Evolutionary conservation across 495 filamentous ascomycete genomes (phyloP).

Genomic region (Neurospora sublineolata): DNA sequence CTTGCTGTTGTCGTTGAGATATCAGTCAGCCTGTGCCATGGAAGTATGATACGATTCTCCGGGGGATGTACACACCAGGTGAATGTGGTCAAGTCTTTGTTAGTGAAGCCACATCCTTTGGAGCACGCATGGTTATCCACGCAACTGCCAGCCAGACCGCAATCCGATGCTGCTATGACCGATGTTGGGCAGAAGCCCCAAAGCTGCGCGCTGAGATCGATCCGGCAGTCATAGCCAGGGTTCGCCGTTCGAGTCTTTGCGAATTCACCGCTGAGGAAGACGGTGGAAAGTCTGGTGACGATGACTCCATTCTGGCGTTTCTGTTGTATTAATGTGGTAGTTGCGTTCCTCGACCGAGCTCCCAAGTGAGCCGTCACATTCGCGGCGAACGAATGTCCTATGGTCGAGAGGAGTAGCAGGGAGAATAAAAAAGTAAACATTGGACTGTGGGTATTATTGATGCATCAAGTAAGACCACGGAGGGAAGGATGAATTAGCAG

Average conservation of each 20-base stretch:
- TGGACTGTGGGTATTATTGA: not conserved
- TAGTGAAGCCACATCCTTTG: constrained; percentile 2
- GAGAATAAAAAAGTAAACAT: not conserved
- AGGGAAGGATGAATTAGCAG: not conserved
- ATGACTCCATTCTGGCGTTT: not conserved
- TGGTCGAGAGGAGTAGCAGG: not conserved
- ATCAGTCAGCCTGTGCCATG: not conserved
- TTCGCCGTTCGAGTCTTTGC: constrained; percentile 5
- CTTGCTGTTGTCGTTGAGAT: not conserved
- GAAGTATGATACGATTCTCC: not conserved
- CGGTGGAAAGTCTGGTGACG: constrained; percentile 5
- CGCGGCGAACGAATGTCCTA: not conserved
- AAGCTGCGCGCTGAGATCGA: constrained; percentile 6
- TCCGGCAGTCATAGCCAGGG: constrained; percentile 11
- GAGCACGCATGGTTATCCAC: constrained; percentile 11
- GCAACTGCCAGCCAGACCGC: constrained; percentile 13
- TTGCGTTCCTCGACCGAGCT: not conserved
- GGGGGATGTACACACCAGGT: constrained; percentile 9
- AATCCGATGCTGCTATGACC: constrained; percentile 5
- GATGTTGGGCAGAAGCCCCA: constrained; percentile 15
- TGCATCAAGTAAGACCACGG: not conserved
- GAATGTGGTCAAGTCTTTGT: constrained; percentile 5
- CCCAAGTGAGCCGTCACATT: not conserved
- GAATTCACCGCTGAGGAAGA: constrained; percentile 4
- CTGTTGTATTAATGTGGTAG: not conserved